A percentile compares a stretch with the other conserved stretches of the same genome.
phyloP scores from a whole-genome alignment of 495 filamentous ascomycete species.

The Podospora comata region DNA sequence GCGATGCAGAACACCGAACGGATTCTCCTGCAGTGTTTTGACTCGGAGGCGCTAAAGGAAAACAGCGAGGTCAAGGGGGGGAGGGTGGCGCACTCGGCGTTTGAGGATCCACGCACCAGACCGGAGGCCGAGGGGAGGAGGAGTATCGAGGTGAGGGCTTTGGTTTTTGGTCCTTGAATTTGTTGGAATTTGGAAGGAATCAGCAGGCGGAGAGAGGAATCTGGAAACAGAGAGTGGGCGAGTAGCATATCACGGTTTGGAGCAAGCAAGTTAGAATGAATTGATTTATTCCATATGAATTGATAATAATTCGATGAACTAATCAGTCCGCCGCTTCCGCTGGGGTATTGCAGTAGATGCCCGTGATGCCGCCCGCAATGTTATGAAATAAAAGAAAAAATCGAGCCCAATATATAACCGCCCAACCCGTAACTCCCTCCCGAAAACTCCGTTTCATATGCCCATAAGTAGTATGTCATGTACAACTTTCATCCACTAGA shows the following conservation, averaged over 20 bases:
- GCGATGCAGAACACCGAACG: slow-evolving; percentile 74
- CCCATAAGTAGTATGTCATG: neutral
- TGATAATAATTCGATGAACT: neutral
- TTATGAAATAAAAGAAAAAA: neutral
- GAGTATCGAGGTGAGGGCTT: slow-evolving; percentile 83
- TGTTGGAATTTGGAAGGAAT: neutral
- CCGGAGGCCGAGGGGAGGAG: slow-evolving; percentile 60
- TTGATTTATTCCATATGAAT: neutral
- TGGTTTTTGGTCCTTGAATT: slow-evolving; percentile 69
- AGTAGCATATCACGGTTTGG: neutral
- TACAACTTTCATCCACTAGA: neutral
- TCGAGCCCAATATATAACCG: neutral
- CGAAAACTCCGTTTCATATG: neutral
- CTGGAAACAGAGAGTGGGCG: neutral
- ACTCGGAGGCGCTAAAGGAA: slow-evolving; percentile 53
- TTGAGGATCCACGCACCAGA: slow-evolving; percentile 66
- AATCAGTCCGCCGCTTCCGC: neutral
- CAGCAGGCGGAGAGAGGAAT: neutral
- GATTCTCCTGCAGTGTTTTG: slow-evolving; percentile 79
- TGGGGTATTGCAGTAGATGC: neutral
- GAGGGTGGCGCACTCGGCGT: slow-evolving; percentile 77
- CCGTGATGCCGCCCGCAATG: neutral
- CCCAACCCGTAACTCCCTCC: neutral
- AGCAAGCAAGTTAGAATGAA: neutral
- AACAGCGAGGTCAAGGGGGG: slow-evolving; percentile 54